Evolutionary conservation across 169 alveolate genomes (phyloP), one percentile per base, ranked within the genome.

Genomic region (Plasmodium inui): DNA sequence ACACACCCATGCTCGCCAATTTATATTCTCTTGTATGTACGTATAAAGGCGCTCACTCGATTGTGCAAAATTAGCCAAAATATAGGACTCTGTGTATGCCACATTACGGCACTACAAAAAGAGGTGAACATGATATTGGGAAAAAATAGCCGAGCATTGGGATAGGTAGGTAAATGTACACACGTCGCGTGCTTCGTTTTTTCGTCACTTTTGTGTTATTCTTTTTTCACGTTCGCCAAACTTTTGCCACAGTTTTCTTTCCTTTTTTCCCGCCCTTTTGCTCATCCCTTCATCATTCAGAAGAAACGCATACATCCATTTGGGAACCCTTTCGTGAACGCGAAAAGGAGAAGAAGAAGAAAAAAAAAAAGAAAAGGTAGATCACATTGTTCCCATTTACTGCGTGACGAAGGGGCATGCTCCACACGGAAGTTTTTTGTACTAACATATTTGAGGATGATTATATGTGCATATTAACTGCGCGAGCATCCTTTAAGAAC

Each of bases 271-370:
- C 37, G 30, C 76, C n/a, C 41, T 67, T 22, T 67, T 67, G 30
- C 1, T 19, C 76, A 67, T 67, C 37, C 37, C 37, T 9, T 67
- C 76, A 26, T 26, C 37, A 67, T 67, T 67, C 76, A 67, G 37
- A 67, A 67, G 76, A 67, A 67, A 67, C 76, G 76, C 37, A 19
- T 26, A 67, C 76, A 67, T 67, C n/a, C 37, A 67, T 67, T 67
- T 67, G 37, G 76, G 32, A 28, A 67, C 37, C 8, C 41, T 10
- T 19, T 26, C 37, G 37, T 28, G n/a, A 67, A 67, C 37, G 39
- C 12, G 39, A 26, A 26, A 67, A 67, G 39, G 30, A 28, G 22
- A 67, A 67, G 37, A 67, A 67, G 76, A 26, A 67, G 19, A 61
- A 61, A 61, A 67, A 19, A 26, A 2, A 67, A 67, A 67, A 67